Percentiles rank a stretch among this genome's conserved stretches.
phyloP scores from a whole-genome alignment of 805 yeast genomes.

The Yamadazyma tumulicola region DNA sequence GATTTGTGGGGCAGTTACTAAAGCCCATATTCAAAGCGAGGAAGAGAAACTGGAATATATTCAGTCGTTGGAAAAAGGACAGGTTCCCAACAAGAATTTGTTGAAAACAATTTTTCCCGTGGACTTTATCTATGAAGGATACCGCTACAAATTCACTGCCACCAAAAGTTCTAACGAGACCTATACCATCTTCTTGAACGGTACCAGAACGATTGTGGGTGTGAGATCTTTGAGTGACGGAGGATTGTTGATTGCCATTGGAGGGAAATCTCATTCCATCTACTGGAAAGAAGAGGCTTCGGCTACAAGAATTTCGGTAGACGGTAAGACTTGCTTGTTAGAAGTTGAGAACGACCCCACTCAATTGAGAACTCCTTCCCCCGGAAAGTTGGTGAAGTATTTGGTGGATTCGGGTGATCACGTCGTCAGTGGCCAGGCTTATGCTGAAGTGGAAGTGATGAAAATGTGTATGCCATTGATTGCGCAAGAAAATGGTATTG shows the following conservation, averaged over 20 bases:
- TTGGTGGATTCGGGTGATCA: constrained; percentile 96
- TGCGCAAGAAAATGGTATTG: constrained; percentile 89
- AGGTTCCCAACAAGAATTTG: constrained; percentile 79
- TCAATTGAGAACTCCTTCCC: constrained; percentile 97
- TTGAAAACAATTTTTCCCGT: constrained; percentile 87
- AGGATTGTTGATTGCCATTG: constrained; percentile 81
- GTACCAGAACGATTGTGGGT: constrained; percentile 84
- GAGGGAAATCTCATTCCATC: constrained; percentile 90
- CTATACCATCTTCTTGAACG: constrained; percentile 89
- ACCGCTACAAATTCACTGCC: constrained; percentile 90
- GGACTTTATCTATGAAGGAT: constrained; percentile 94
- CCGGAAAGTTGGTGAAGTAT: constrained; percentile 93
- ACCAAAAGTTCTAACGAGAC: constrained; percentile 85
- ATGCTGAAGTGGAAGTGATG: constrained; percentile 99
- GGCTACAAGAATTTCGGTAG: constrained; percentile 92
- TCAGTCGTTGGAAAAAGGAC: constrained; percentile 87
- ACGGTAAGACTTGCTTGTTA: constrained; percentile 88
- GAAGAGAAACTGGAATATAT: constrained; percentile 67
- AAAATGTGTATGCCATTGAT: constrained; percentile 98
- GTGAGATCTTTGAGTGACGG: constrained; percentile 92
- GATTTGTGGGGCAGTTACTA: constrained; percentile 96
- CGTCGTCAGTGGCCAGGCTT: constrained; percentile 84
- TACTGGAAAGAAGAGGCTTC: constrained; percentile 98
- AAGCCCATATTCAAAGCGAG: constrained; percentile 79
- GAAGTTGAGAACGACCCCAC: constrained; percentile 98